Conservation (phyloP, 139 green algal genomes). For the Chlamydomonas schloesseri region DNA sequence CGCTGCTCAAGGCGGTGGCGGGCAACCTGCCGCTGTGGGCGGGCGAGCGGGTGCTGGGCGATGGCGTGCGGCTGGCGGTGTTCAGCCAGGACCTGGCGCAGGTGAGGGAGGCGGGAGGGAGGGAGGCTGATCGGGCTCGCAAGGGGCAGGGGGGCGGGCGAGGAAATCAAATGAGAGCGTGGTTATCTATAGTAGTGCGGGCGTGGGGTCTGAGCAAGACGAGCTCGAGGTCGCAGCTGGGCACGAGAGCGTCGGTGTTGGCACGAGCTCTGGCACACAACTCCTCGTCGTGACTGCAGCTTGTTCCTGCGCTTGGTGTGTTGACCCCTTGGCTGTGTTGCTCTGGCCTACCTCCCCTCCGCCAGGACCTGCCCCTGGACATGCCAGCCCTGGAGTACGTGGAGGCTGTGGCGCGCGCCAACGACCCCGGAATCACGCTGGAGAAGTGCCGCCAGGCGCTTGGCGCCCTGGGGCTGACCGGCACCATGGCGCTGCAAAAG, state of each 20-base stretch:
- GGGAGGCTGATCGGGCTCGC: not conserved
- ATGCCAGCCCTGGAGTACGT: slow-evolving; percentile 66
- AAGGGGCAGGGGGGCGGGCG: not conserved
- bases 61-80: slow-evolving; percentile 69
- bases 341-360: too few species aligned
- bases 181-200: too few species aligned
- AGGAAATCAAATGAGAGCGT: too few species aligned
- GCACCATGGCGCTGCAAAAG: slow-evolving; percentile 65
- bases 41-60: slow-evolving; percentile 62
- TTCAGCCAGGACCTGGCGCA: slow-evolving; percentile 86
- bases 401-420: slow-evolving; percentile 57
- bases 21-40: slow-evolving; percentile 60
- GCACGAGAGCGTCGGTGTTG: too few species aligned
- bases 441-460: slow-evolving; percentile 68
- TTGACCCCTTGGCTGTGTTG: too few species aligned
- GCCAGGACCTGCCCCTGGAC: slow-evolving; percentile 78
- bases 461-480: slow-evolving; percentile 78
- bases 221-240: too few species aligned
- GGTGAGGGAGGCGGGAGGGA: slow-evolving; percentile 15
- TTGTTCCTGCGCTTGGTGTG: too few species aligned
- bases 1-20: slow-evolving; percentile 56
- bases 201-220: too few species aligned
- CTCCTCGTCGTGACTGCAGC: too few species aligned
- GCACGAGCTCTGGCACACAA: too few species aligned
- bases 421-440: slow-evolving; percentile 69